A percentile compares a stretch with the other conserved stretches of the same genome.
Evolutionary conservation across 2,329 filamentous ascomycete genomes (phyloP).

Genomic region (Hymenoscyphus occultus): DNA sequence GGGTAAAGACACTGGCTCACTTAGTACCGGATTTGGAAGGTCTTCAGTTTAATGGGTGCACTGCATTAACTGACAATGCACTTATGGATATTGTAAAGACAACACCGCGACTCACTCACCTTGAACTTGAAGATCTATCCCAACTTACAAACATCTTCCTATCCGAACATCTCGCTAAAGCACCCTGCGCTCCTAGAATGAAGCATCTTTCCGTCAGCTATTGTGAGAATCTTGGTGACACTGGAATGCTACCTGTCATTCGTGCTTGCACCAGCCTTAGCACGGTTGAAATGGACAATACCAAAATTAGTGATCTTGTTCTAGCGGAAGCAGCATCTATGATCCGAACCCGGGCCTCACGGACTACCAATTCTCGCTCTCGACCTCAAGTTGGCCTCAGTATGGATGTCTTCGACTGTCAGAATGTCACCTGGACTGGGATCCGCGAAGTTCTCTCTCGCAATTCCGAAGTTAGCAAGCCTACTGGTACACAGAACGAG

Average conservation of each 20-base stretch:
- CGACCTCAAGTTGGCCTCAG: constrained; percentile 54
- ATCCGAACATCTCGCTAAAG: constrained; percentile 67
- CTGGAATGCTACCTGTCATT: constrained; percentile 78
- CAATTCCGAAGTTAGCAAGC: constrained; percentile 70
- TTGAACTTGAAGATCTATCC: constrained; percentile 85
- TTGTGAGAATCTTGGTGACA: constrained; percentile 81
- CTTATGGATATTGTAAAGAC: constrained; percentile 72
- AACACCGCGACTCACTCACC: constrained; percentile 72
- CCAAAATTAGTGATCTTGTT: constrained; percentile 80
- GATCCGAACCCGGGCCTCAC: constrained; percentile 60
- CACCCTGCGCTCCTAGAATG: constrained; percentile 68
- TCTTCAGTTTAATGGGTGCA: constrained; percentile 76
- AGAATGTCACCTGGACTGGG: constrained; percentile 88
- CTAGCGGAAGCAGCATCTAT: constrained; percentile 82
- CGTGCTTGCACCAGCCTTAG: constrained; percentile 68
- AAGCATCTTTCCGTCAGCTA: constrained; percentile 85
- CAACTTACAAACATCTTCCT: constrained; percentile 73
- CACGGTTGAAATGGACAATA: constrained; percentile 88
- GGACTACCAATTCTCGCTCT: constrained; percentile 30
- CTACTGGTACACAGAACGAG: constrained; percentile 28
- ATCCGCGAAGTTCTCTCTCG: constrained; percentile 81
- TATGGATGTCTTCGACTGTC: constrained; percentile 86
- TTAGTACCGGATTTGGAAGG: constrained; percentile 78
- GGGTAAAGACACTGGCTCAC: constrained; percentile 68
- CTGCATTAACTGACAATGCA: constrained; percentile 68